Conservation (phyloP, 805 yeast genomes). For the Kluyveromyces nonfermentans region DNA sequence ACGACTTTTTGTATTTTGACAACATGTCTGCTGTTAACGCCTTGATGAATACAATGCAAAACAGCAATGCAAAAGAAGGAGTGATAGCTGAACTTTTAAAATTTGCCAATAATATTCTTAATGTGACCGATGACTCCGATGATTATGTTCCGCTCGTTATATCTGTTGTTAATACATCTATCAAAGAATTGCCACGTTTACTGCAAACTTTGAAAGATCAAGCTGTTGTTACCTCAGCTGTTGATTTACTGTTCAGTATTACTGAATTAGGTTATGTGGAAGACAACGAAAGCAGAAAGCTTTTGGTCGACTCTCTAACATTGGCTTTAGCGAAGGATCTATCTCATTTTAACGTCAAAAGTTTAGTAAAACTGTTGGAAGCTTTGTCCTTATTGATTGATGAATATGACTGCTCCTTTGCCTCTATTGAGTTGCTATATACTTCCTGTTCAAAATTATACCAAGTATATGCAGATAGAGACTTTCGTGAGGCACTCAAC, state of each 20-base stretch:
- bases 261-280: slow-evolving; percentile 50
- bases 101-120: slow-evolving; percentile 41
- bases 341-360: slow-evolving; percentile 39
- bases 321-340: slow-evolving; percentile 51
- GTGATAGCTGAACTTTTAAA: slow-evolving; percentile 50
- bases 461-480: slow-evolving; percentile 46
- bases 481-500: slow-evolving; percentile 55
- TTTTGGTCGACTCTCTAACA: slow-evolving; percentile 49
- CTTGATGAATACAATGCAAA: slow-evolving; percentile 44
- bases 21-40: slow-evolving; percentile 46
- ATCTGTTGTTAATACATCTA: slow-evolving; percentile 47
- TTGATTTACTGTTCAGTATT: slow-evolving; percentile 41
- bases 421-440: slow-evolving; percentile 42
- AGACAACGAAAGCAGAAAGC: slow-evolving; percentile 42
- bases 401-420: slow-evolving; percentile 44
- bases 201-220: slow-evolving; percentile 32
- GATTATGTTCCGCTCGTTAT: slow-evolving; percentile 44
- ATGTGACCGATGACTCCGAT: slow-evolving; percentile 32
- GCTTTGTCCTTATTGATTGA: slow-evolving; percentile 48
- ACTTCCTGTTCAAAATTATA: slow-evolving; percentile 48
- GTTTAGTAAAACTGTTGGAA: slow-evolving; percentile 47
- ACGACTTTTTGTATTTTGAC: slow-evolving; percentile 46
- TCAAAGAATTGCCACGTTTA: slow-evolving; percentile 42
- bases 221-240: slow-evolving; percentile 43
- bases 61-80: slow-evolving; percentile 52